Evolutionary conservation across 2,329 filamentous ascomycete species (phyloP).

Genomic region (Penicillium verrucosum): DNA sequence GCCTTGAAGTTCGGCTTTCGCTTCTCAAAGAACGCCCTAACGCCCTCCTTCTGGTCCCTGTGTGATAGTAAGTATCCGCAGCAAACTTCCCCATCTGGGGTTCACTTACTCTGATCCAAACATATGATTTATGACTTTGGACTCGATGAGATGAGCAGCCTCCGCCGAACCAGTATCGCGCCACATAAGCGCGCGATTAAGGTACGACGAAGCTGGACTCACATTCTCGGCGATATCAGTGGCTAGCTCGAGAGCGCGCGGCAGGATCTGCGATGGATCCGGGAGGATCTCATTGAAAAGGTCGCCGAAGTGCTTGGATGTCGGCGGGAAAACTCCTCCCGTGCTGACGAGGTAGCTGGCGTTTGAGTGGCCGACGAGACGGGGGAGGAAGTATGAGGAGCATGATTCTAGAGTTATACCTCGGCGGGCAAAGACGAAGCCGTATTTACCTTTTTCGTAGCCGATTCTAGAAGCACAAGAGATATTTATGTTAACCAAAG

Average conservation of each 20-base stretch:
- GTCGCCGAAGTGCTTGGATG: constrained; percentile 49
- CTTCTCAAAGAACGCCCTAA: constrained; percentile 68
- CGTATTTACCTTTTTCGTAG: constrained; percentile 61
- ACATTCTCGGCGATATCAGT: constrained; percentile 65
- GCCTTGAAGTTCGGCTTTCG: constrained; percentile 60
- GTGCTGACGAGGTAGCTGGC: constrained; percentile 54
- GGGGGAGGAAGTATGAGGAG: constrained; percentile 68
- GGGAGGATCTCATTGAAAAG: constrained; percentile 66
- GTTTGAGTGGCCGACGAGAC: constrained; percentile 56
- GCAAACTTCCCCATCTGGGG: not conserved
- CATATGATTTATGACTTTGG: constrained; percentile 38
- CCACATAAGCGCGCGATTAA: constrained; percentile 73
- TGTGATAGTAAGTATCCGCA: constrained; percentile 8
- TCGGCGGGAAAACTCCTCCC: constrained; percentile 54
- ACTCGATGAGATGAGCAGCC: constrained; percentile 67
- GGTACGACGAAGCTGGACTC: constrained; percentile 59
- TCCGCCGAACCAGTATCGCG: constrained; percentile 55
- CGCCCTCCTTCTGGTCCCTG: constrained; percentile 65
- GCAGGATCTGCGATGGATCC: constrained; percentile 58
- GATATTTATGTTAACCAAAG: not conserved
- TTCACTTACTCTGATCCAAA: constrained; percentile 33
- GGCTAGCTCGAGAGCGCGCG: constrained; percentile 63
- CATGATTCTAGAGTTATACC: constrained; percentile 71
- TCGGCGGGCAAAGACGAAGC: constrained; percentile 69
- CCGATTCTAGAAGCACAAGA: constrained; percentile 43